Evolutionary conservation across 306 rosid species (phyloP).

Genomic region (Rosa persica): DNA sequence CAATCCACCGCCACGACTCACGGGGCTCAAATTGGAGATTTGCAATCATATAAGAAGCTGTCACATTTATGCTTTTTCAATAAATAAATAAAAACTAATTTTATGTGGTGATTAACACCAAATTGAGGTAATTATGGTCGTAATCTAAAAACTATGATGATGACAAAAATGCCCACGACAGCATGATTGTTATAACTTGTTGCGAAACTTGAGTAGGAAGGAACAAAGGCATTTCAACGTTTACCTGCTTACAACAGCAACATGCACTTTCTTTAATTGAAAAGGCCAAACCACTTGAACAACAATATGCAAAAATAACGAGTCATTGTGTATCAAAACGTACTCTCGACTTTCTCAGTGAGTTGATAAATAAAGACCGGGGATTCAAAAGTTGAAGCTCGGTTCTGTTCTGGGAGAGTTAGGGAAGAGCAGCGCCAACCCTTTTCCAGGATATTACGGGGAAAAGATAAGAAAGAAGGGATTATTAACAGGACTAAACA

Average conservation of each 20-base stretch:
- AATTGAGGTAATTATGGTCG: neutral
- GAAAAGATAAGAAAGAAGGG: conserved; percentile 11
- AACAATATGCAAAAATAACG: neutral
- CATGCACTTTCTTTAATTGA: neutral
- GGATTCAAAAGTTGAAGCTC: neutral
- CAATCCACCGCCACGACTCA: conserved; percentile 14
- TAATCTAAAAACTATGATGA: neutral
- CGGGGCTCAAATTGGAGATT: conserved; percentile 5
- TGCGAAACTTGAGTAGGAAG: neutral
- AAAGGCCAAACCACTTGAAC: neutral
- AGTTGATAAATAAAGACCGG: conserved; percentile 12
- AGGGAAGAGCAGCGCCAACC: conserved; percentile 18
- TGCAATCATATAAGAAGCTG: neutral
- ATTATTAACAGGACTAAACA: conserved; percentile 24
- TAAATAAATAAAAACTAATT: neutral
- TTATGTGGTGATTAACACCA: neutral
- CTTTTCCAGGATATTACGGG: conserved; percentile 5
- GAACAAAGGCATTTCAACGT: neutral
- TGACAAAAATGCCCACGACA: neutral
- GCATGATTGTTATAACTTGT: neutral
- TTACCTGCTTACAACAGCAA: conserved; percentile 1
- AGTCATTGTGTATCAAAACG: neutral
- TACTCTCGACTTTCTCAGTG: neutral
- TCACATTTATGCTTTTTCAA: neutral
- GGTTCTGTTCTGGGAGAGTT: neutral